Base-by-base conservation (phyloP, 2,329 filamentous ascomycete genomes). In the Alternaria angustiovoidea region DNA sequence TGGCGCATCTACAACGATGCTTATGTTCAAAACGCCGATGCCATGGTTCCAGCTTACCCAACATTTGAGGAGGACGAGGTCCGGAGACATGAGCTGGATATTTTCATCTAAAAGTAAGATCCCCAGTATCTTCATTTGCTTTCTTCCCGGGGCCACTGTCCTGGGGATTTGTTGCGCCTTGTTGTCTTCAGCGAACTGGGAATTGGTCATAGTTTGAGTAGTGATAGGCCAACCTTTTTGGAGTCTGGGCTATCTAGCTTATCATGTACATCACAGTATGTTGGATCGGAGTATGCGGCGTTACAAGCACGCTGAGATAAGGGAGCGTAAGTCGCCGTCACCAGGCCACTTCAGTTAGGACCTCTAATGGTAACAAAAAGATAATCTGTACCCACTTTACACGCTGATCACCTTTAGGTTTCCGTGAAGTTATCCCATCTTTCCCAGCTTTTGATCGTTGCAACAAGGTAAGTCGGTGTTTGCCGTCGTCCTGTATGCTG, bases 1-100 rank as follows among this genome's bases (percentile, higher is more conserved):
- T 99, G 95, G 94, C 86, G 95, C 59, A 83, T 99, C 43, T 97
- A 97, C 82, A 99, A 99, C 73, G 93, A 97, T 78, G 93, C 94
- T 4, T 99, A 99, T 76, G 94, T 98, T 48, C 92, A 96, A 75
- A 89, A 87, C 32, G 94, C 94, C 18, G 95, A 99, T 79, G 88
- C 93, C 28, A 96, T 99, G 89, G 91, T 99, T 56, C 96, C 95
- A 2, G 97, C 97, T 75, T 99, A 97, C 76, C 95, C 94, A 1
- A 90, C 91, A 66, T 80, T 97, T 65, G 91, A 91, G 56, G 92
- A 95, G 63, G 91, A 95, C 66, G 88, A 88, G 59, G 82, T 94
- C 72, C 89, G 91, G 71, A 85, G 94, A 73, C 87, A 90, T 42
- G 94, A 97, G 81, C 78, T 97, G 78, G 89, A 88, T 9, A 94